Base-by-base conservation (phyloP, 1,284 basidiomycete species). In the Hymenochaete sp. region DNA sequence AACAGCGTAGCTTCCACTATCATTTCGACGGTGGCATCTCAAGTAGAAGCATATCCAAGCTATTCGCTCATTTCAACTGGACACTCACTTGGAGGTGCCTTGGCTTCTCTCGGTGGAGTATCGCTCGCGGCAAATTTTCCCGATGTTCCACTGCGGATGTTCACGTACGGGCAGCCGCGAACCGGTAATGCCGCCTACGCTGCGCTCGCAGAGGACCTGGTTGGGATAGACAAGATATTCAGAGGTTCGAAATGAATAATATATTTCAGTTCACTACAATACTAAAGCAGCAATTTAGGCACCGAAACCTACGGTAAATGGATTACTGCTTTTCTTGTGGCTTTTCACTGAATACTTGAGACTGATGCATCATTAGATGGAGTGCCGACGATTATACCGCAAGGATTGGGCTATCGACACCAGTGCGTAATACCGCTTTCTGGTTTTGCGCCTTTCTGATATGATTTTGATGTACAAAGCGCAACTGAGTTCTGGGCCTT, bases 81-180 rank as follows among this genome's bases (percentile, higher is more conserved):
- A 0, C 73, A 75, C 53, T 73, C 71, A 2, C 57, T 75, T 4
- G 73, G 72, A 9, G 72, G 70, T 2, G 60, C 71, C 3, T 50
- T 76, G 26, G 62, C 73, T 0, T 58, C 67, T 6, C 55, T 75
- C 2, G 70, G 65, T 7, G 68, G 66, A 1, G 56, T 72, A 4
- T 58, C 66, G 4, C 40, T 74, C 19, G 59, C 66, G 51, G 56
- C 62, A 41, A 66, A 64, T 27, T 69, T 69, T 53, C 64, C 63
- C 1, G 56, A 56, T n/a, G 56, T 38, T 66, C 48, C 57, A 38
- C 56, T 68, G 16, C 57, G 62, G 25, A 61, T 64, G 10, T 72
- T 71, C 53, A 71, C 70, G 0, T 73, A 71, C 47, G 72, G 72
- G 1, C 63, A 71, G 33, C 72, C 72, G 11, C 56, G 72, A 35